Conservation (phyloP, 345 rosid species). For the Brassica nigra region DNA sequence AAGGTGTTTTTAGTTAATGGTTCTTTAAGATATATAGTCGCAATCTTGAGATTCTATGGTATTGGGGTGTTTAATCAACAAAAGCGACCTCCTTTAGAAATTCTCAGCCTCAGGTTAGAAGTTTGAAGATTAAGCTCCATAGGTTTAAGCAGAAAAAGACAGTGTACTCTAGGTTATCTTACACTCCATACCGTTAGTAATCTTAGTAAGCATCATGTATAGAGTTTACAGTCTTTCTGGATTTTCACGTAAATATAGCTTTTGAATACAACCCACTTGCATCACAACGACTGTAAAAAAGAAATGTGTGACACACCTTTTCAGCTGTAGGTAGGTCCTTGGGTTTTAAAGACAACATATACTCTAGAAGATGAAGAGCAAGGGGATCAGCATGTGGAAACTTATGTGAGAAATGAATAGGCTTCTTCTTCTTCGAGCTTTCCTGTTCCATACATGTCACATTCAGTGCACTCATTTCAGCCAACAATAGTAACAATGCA, state of each 20-base stretch:
- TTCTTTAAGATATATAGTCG: background rate
- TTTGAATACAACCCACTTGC: too few relatives aligned
- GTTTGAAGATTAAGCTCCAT: too few relatives aligned
- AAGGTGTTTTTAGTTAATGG: too few relatives aligned
- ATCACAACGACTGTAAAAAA: too few relatives aligned
- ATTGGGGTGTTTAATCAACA: background rate
- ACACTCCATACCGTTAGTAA: too few relatives aligned
- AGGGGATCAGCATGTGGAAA: conserved; percentile 72
- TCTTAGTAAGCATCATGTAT: too few relatives aligned
- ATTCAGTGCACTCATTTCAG: conserved; percentile 23
- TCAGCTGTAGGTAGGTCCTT: conserved; percentile 89
- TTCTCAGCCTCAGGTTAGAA: background rate
- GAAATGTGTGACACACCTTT: conserved; percentile 55
- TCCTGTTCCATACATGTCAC: conserved; percentile 88
- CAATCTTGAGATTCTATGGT: background rate
- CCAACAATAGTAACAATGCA: background rate
- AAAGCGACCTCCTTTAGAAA: background rate
- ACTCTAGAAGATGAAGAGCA: conserved; percentile 83
- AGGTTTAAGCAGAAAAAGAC: too few relatives aligned
- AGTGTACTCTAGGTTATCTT: too few relatives aligned
- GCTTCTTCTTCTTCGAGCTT: conserved; percentile 88
- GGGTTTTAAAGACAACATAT: conserved; percentile 94
- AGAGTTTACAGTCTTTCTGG: too few relatives aligned
- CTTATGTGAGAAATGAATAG: conserved; percentile 75
- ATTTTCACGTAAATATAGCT: too few relatives aligned